A percentile compares a stretch with the other conserved stretches of the same genome.
Evolutionary conservation across 2,329 filamentous ascomycete species (phyloP).

Genomic region (Xylariaceae sp.): DNA sequence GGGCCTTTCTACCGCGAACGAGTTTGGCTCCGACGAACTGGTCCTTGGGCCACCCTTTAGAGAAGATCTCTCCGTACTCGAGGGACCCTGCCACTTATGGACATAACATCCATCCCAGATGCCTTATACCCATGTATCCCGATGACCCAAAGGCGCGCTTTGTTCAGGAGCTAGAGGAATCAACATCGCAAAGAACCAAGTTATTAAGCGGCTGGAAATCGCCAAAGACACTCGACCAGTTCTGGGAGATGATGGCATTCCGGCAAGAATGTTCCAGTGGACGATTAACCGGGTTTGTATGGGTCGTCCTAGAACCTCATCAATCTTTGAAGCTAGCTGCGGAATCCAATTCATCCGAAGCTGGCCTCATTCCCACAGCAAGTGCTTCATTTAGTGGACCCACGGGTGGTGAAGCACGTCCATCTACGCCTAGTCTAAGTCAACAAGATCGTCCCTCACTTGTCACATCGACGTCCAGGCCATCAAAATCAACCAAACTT

Average conservation of each 20-base stretch:
- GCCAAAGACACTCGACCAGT: slow-evolving; percentile 81
- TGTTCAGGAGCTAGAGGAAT: slow-evolving; percentile 82
- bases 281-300: slow-evolving; percentile 89
- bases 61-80: slow-evolving; percentile 62
- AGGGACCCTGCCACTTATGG: slow-evolving; percentile 48
- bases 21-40: slow-evolving; percentile 58
- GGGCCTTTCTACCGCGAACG: slow-evolving; percentile 71
- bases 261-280: slow-evolving; percentile 95
- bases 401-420: slow-evolving; percentile 30
- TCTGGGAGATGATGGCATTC: slow-evolving; percentile 99
- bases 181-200: slow-evolving; percentile 57
- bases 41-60: slow-evolving; percentile 74
- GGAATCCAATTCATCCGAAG: slow-evolving; percentile 9
- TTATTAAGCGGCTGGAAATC: slow-evolving; percentile 76
- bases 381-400: slow-evolving; percentile 33
- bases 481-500: slow-evolving; percentile 32
- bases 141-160: slow-evolving; percentile 95
- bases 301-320: slow-evolving; percentile 77
- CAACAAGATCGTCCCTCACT: slow-evolving; percentile 20
- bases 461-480: slow-evolving; percentile 38
- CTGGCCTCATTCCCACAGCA: slow-evolving; percentile 30
- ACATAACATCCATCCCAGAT: slow-evolving; percentile 70
- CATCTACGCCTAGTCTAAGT: slow-evolving; percentile 3
- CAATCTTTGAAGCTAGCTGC: slow-evolving; percentile 8
- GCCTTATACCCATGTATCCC: slow-evolving; percentile 85